Conservation (phyloP, 345 rosid species). For the Salix udensis region DNA sequence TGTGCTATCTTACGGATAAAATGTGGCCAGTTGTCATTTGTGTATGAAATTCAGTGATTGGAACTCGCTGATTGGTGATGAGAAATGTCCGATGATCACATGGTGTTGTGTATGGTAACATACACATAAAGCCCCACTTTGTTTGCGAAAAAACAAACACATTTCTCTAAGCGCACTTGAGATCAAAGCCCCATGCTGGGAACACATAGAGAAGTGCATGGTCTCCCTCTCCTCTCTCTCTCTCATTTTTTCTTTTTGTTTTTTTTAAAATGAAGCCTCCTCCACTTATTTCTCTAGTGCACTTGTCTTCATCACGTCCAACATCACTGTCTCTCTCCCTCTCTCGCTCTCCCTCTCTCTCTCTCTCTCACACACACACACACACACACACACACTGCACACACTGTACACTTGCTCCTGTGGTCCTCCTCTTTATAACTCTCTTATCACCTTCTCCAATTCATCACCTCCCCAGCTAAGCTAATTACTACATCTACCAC, state of each 20-base stretch:
- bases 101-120: slow-evolving; percentile 51
- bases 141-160: slow-evolving; percentile 62
- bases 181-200: slow-evolving; percentile 53
- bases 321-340: slow-evolving; percentile 50
- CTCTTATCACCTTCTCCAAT: slow-evolving; percentile 44
- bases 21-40: background rate
- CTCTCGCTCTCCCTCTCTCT: slow-evolving; percentile 18
- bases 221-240: slow-evolving; percentile 12
- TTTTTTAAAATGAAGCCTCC: slow-evolving; percentile 2
- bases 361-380: background rate
- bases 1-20: too few relatives aligned
- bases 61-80: slow-evolving; percentile 17
- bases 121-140: slow-evolving; percentile 69
- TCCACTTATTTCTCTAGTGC: slow-evolving; percentile 58
- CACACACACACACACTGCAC: too few relatives aligned
- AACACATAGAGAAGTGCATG: slow-evolving; percentile 25
- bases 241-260: background rate
- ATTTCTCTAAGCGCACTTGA: slow-evolving; percentile 54
- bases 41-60: slow-evolving; percentile 10
- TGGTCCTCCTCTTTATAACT: slow-evolving; percentile 78
- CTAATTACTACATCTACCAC: slow-evolving; percentile 8
- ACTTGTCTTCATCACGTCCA: slow-evolving; percentile 74
- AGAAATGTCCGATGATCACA: slow-evolving; percentile 45
- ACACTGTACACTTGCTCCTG: slow-evolving; percentile 13
- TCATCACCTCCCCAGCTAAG: slow-evolving; percentile 31